Conservation (phyloP, 345 rosid species). For the Arabis alpina region DNA sequence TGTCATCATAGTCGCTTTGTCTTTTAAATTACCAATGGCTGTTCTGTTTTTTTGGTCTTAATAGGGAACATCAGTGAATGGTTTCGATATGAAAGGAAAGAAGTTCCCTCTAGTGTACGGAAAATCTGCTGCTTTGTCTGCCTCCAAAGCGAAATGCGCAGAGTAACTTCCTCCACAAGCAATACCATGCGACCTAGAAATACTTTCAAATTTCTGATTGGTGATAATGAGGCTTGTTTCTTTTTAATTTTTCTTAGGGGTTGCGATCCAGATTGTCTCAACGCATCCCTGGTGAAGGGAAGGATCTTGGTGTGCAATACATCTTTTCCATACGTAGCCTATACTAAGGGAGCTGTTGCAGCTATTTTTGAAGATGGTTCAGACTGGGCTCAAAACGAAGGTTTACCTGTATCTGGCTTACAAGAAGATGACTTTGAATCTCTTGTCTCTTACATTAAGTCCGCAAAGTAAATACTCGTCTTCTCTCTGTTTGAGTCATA, state of each 20-base stretch:
- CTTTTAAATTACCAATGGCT: background rate
- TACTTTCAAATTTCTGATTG: too few species aligned
- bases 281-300: slow-evolving; percentile 24
- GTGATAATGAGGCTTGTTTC: too few species aligned
- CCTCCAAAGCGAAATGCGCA: too few species aligned
- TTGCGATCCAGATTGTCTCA: slow-evolving; percentile 1
- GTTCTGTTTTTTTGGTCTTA: background rate
- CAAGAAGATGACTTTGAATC: background rate
- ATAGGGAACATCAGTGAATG: slow-evolving; percentile 50
- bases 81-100: slow-evolving; percentile 37
- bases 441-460: slow-evolving; percentile 38
- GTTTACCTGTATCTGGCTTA: slow-evolving; percentile 41
- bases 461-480: slow-evolving; percentile 40
- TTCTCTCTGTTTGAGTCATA: background rate
- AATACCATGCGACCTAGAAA: too few species aligned
- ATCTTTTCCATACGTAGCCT: background rate
- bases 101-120: slow-evolving; percentile 41
- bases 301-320: slow-evolving; percentile 40
- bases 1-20: background rate
- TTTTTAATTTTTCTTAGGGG: too few species aligned
- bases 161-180: too few species aligned
- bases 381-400: background rate
- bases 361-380: background rate
- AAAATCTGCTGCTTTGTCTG: background rate
- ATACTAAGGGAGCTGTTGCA: slow-evolving; percentile 36